Evolutionary conservation across 169 alveolate species (phyloP).

Genomic region (Plasmodium relictum): DNA sequence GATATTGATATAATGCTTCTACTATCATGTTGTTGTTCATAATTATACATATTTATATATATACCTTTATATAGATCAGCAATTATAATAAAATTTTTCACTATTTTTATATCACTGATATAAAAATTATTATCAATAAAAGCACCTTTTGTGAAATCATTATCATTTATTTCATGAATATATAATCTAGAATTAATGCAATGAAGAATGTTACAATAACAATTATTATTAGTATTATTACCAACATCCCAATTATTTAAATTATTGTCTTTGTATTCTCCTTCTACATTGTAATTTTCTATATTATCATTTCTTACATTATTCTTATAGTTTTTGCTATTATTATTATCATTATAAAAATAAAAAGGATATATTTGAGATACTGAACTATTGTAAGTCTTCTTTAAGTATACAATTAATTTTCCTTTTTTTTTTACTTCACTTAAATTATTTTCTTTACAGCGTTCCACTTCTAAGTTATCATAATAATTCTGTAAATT

Average conservation of each 20-base stretch:
- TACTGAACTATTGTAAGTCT: constrained; percentile 52
- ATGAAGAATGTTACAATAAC: constrained; percentile 29
- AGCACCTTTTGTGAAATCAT: constrained; percentile 68
- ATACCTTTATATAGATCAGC: constrained; percentile 62
- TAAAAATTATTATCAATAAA: constrained; percentile 56
- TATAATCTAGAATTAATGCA: constrained; percentile 36
- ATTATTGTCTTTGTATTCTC: not conserved
- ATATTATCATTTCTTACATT: not conserved
- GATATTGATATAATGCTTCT: constrained; percentile 68
- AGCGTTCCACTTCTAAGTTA: not conserved
- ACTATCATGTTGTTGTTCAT: constrained; percentile 69
- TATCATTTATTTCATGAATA: constrained; percentile 50
- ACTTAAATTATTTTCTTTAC: not conserved
- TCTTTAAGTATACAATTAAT: constrained; percentile 25
- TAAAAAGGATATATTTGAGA: constrained; percentile 49
- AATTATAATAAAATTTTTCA: constrained; percentile 35
- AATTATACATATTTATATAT: constrained; percentile 56
- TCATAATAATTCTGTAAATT: not conserved
- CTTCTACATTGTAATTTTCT: constrained; percentile 5
- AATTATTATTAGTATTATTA: not conserved
- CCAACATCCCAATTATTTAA: not conserved
- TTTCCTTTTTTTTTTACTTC: constrained; percentile 14
- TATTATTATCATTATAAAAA: constrained; percentile 15
- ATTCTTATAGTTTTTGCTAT: not conserved
- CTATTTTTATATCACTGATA: constrained; percentile 50